Conservation (phyloP, 208 protist species). For the Sergeia podlipaevii region DNA sequence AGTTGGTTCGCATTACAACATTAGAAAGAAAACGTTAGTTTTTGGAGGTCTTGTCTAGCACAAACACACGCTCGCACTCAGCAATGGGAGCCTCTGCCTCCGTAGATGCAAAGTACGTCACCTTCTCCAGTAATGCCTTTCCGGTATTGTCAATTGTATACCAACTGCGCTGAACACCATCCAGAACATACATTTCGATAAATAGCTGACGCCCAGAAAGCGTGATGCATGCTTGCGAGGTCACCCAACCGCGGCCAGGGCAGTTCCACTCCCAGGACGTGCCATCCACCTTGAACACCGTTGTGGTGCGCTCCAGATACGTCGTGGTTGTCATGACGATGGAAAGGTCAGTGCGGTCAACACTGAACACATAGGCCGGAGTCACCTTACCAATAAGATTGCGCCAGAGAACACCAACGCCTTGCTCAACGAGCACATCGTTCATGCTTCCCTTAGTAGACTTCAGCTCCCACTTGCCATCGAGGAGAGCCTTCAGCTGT, state of each 20-base stretch:
- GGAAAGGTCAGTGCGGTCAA: constrained; percentile 18
- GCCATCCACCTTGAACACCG: constrained; percentile 21
- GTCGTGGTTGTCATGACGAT: constrained; percentile 17
- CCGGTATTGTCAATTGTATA: constrained; percentile 29
- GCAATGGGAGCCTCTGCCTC: constrained; percentile 17
- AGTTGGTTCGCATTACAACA: too few relatives aligned
- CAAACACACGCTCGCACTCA: constrained; percentile 22
- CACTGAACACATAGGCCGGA: constrained; percentile 17
- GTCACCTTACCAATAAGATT: constrained; percentile 28
- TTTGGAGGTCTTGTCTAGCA: not conserved
- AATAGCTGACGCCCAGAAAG: constrained; percentile 30
- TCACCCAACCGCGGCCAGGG: constrained; percentile 22
- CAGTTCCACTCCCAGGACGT: constrained; percentile 26
- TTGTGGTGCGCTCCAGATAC: constrained; percentile 15
- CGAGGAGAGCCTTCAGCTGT: constrained; percentile 38
- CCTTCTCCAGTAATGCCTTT: constrained; percentile 30
- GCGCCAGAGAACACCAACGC: constrained; percentile 41
- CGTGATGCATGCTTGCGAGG: constrained; percentile 39
- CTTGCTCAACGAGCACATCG: constrained; percentile 34
- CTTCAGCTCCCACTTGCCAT: constrained; percentile 43
- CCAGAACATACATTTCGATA: constrained; percentile 27
- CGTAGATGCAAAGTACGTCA: constrained; percentile 18
- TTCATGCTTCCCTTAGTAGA: constrained; percentile 26
- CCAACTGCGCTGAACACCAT: constrained; percentile 44
- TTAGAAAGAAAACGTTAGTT: too few relatives aligned